Evolutionary conservation across 108 stramenopile genomes (phyloP).

Genomic region (Ochromonas danica): DNA sequence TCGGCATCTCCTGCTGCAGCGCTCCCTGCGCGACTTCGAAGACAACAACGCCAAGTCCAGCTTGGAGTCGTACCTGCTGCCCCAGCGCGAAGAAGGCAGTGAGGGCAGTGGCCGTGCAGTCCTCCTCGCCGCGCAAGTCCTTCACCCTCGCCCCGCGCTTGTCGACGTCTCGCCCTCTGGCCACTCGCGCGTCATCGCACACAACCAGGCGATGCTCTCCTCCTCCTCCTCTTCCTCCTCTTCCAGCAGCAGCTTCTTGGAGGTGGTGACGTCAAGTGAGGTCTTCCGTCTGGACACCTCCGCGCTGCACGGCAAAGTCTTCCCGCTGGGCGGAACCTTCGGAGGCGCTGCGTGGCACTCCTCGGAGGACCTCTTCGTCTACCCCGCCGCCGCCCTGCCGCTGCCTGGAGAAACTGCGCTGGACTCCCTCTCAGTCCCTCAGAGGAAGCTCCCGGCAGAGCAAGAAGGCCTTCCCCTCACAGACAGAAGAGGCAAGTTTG

Average conservation of each 20-base stretch:
- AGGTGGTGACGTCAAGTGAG: not conserved
- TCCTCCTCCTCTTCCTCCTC: not conserved
- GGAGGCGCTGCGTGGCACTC: conserved; percentile 46
- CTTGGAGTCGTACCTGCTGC: not conserved
- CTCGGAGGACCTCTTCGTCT: conserved; percentile 42
- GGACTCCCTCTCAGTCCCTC: conserved; percentile 38
- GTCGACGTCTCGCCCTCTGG: not conserved
- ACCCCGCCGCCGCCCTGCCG: not conserved
- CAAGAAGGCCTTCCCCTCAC: not conserved
- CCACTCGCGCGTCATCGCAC: not conserved
- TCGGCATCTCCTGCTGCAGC: not conserved
- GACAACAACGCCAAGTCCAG: not conserved
- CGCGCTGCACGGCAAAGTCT: conserved; percentile 43
- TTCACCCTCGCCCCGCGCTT: not conserved
- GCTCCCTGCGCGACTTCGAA: not conserved
- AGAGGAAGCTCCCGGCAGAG: conserved; percentile 39
- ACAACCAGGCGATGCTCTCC: not conserved
- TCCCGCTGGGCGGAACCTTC: conserved; percentile 44
- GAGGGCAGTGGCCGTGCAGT: too few species aligned
- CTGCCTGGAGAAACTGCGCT: not conserved
- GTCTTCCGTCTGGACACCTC: not conserved
- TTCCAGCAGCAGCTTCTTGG: not conserved
- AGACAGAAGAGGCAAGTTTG: conserved; percentile 30
- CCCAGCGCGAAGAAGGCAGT: not conserved
- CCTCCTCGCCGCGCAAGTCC: not conserved